Evolutionary conservation across 805 yeast genomes (phyloP), one percentile per base, ranked within the genome.

Genomic region (Maudiozyma pseudohumilis): DNA sequence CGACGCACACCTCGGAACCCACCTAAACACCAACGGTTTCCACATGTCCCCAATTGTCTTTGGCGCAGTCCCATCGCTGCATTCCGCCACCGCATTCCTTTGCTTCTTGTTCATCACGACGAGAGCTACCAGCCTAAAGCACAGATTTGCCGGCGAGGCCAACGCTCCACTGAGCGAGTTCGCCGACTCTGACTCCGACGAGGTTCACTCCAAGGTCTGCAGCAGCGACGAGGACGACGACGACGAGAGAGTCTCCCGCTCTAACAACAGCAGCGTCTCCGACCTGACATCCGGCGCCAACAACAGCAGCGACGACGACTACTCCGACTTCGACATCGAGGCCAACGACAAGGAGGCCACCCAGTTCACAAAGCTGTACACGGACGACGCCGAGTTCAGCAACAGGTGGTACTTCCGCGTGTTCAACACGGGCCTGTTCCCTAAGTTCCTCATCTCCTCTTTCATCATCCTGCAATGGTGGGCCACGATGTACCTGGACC

Each of bases 401-500:
- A 35, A 35, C n/a, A 46, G 30, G 36, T 50, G 56, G 54, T 42
- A 48, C 21, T 51, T 48, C 29, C 42, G 36, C 16, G 22, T 53
- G 11, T 47, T 55, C 34, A 52, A 55, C 39, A 41, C 41, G 10
- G 56, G 55, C 4, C 23, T 52, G 7, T 22, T 55, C 13, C 58
- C 61, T 7, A 53, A 53, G 43, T 13, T 63, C 5, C 44, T 66
- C 1, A 69, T 66, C 16, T 48, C 68, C 5, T 25, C 43, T 0
- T 78, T 71, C 54, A 72, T 78, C 6, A 40, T 64, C 2, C 50
- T 74, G 24, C 85, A 78, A 52, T 77, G 85, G 81, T 80, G 85
- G 84, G 74, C 83, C 18, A 75, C 84, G 3, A 74, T 79, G 60
- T 80, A 80, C 48, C 55, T 80, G 40, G 85, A 78, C 52, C 86